Percentiles rank a stretch among this genome's conserved stretches.
Evolutionary conservation across 306 rosid species (phyloP).

Genomic region (Casuarina cunninghamiana): DNA sequence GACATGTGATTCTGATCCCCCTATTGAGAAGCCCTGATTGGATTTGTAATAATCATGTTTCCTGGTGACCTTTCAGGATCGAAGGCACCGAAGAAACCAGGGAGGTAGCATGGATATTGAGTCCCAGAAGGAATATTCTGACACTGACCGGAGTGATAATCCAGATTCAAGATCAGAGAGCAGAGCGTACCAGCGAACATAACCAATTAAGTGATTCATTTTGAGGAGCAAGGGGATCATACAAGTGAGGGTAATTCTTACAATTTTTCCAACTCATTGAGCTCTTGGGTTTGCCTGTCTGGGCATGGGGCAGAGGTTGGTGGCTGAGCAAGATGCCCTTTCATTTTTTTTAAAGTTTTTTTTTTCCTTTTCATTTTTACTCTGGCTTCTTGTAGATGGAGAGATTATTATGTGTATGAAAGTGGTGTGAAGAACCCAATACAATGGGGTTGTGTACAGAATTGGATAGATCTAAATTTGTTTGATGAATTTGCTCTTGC

Average conservation of each 20-base stretch:
- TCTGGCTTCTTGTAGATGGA: conserved; percentile 46
- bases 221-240: conserved; percentile 36
- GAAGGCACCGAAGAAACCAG: conserved; percentile 70
- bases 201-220: conserved; percentile 26
- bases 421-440: conserved; percentile 51
- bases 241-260: conserved; percentile 42
- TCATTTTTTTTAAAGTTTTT: conserved; percentile 1
- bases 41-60: conserved; percentile 9
- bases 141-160: conserved; percentile 74
- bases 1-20: not conserved
- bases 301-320: conserved; percentile 24
- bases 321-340: conserved; percentile 30
- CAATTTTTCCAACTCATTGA: conserved; percentile 32
- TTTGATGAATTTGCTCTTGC: too few species aligned
- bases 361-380: conserved; percentile 14
- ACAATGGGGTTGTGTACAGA: conserved; percentile 10
- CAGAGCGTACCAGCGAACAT: conserved; percentile 45
- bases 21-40: not conserved
- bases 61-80: conserved; percentile 54
- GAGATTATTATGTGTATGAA: conserved; percentile 55
- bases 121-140: conserved; percentile 69
- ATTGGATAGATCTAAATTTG: too few species aligned
- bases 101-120: conserved; percentile 71
- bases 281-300: conserved; percentile 44
- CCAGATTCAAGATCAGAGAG: conserved; percentile 59